These are phyloP conservation scores for Hymenoscyphus infarciens DNA, from an alignment of 2,329 filamentous ascomycete genomes.

Conservation along the genomic window DNA sequence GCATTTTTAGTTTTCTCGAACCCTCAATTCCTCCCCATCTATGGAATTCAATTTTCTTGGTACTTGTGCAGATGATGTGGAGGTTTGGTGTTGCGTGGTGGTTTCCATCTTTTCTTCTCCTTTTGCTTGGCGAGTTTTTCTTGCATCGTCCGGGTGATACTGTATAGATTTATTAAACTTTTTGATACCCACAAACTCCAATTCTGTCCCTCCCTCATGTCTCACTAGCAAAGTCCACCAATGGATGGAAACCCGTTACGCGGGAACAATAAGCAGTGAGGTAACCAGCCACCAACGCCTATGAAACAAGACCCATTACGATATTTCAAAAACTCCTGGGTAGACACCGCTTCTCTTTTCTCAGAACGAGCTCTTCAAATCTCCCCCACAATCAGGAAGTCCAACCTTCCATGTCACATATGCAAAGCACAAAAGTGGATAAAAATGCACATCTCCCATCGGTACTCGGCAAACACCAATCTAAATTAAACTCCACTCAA, in stretches of 20 bases:
- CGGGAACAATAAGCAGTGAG: not conserved
- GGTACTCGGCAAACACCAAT: slow-evolving; percentile 2
- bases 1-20: not conserved
- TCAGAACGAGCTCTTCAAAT: not conserved
- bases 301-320: not conserved
- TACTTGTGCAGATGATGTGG: not conserved
- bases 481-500: not conserved
- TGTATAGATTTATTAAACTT: not conserved
- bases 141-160: slow-evolving; percentile 3
- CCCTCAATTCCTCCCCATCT: not conserved
- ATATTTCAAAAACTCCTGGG: not conserved
- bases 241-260: not conserved
- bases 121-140: not conserved
- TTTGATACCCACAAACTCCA: not conserved
- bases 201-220: not conserved
- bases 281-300: not conserved
- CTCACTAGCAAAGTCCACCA: not conserved
- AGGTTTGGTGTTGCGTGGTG: not conserved
- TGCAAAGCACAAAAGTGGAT: slow-evolving; percentile 2
- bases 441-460: not conserved
- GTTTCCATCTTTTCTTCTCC: too few species aligned
- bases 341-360: not conserved
- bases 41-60: not conserved
- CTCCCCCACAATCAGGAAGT: not conserved
- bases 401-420: not conserved